phyloP scores from a whole-genome alignment of 2,329 filamentous ascomycete genomes.

The Scleromitrula shiraiana region DNA sequence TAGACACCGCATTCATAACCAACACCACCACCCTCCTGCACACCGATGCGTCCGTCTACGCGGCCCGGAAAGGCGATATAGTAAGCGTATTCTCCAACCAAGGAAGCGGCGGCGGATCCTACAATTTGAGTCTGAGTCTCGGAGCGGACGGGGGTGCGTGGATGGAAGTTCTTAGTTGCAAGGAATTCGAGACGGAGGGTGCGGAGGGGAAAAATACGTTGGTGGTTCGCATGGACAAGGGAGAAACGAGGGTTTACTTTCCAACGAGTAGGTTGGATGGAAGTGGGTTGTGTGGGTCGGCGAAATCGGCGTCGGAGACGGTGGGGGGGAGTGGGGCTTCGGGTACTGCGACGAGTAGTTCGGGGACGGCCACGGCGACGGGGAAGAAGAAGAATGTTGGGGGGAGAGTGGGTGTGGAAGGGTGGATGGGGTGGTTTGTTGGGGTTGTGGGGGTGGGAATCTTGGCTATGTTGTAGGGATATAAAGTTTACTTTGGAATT shows the following conservation, averaged over 20 bases:
- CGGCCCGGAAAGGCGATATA: constrained; percentile 16
- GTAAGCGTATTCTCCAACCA: constrained; percentile 33
- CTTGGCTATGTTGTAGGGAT: too few relatives aligned
- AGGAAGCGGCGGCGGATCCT: constrained; percentile 20
- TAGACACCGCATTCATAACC: constrained; percentile 10
- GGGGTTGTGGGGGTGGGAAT: too few relatives aligned
- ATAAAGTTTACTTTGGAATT: too few relatives aligned
- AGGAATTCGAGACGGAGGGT: neutral
- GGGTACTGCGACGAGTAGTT: neutral
- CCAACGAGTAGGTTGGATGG: neutral
- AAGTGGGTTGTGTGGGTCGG: neutral
- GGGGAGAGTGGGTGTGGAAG: neutral
- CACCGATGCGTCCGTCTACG: constrained; percentile 13
- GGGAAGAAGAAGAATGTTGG: constrained; percentile 1
- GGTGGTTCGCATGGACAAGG: neutral
- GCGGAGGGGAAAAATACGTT: constrained; percentile 1
- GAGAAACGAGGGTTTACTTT: constrained; percentile 4
- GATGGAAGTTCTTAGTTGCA: constrained; percentile 12
- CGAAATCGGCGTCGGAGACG: neutral
- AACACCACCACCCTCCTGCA: constrained; percentile 9
- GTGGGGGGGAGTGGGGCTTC: neutral
- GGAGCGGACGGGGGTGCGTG: constrained; percentile 6
- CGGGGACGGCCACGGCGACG: neutral
- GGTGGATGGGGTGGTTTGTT: too few relatives aligned
- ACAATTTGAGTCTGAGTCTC: neutral